These are phyloP conservation scores for Daldinia vernicosa DNA, from an alignment of 495 filamentous ascomycete species.

Conservation along the genomic window DNA sequence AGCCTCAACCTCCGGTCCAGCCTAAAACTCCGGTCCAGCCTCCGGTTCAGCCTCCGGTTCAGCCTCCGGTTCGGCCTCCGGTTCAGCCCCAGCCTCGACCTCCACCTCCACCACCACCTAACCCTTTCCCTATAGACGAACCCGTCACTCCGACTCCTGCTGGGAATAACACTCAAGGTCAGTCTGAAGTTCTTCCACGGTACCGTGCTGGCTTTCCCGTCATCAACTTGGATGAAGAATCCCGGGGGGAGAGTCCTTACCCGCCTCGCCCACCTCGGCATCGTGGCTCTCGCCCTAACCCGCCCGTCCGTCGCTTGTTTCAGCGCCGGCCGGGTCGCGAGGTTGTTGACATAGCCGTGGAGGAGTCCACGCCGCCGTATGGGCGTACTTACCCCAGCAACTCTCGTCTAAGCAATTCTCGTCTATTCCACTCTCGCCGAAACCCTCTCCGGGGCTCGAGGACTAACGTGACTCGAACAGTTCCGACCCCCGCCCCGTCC, in stretches of 20 bases:
- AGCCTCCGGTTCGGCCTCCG: background rate
- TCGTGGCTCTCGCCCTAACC: background rate
- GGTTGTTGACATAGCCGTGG: background rate
- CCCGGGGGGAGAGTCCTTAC: background rate
- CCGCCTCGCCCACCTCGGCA: background rate
- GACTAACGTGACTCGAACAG: background rate
- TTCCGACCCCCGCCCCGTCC: too few species aligned
- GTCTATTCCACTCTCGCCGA: background rate
- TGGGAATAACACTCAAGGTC: background rate
- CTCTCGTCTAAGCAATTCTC: background rate
- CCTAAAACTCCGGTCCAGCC: background rate
- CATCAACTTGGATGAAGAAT: background rate
- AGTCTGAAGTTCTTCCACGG: background rate
- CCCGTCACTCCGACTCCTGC: background rate
- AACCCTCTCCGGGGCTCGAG: background rate
- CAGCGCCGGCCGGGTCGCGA: background rate
- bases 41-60: background rate
- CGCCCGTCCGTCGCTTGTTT: background rate
- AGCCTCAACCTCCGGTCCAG: too few species aligned
- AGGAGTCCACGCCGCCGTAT: background rate
- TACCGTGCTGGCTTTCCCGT: background rate
- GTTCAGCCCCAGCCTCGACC: background rate
- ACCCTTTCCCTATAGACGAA: too few species aligned
- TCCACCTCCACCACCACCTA: too few species aligned
- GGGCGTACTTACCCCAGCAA: background rate